Evolutionary conservation across 2,329 filamentous ascomycete genomes (phyloP), one percentile per base, ranked within the genome.

Genomic region (Cercospora janseana): DNA sequence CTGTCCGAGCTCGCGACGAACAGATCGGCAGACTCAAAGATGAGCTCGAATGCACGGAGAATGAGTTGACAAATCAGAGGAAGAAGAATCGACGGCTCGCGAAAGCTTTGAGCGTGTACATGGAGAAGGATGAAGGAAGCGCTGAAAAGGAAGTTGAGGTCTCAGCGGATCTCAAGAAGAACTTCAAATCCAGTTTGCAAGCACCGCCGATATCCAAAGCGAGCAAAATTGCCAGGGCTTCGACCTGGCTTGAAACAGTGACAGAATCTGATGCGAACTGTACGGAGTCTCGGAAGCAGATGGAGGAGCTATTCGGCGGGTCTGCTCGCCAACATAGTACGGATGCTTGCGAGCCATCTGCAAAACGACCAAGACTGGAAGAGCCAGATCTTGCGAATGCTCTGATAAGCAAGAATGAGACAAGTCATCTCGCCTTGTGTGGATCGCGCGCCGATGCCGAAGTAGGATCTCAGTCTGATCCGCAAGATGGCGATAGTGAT

Each of bases 231-330:
- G 38, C 2, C n/a, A 20, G 28, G 21, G 37, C 23, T 23, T 41
- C 26, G 10, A 26, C 20, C 6, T 42, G 31, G 24, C 7, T 27
- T 4, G 31, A 37, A 15, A 16, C 2, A 27, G 31, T 26, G 13
- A 6, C 2, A 9, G 12, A 41, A 23, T n/a, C 38, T 15, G 23
- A 23, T 6, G 28, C 44, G 6, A 6, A n/a, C 4, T 16, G 35
- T 6, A 32, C 31, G 3, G 23, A 18, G n/a, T 40, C 41, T 18
- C 38, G 41, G n/a, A 35, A 44, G 23, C 47, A 50, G 9, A 15
- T 50, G 40, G 3, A 45, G 34, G 47, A 50, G 23, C 4, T 50
- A 10, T 50, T 45, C 16, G 38, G 38, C 4, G 37, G 12, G 16
- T 9, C 10, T 18, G 6, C 9, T 6, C 8, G n/a, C n/a, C n/a